These are phyloP conservation scores for Neofusicoccum laricinum DNA, from an alignment of 2,329 filamentous ascomycete species.

Conservation along the genomic window DNA sequence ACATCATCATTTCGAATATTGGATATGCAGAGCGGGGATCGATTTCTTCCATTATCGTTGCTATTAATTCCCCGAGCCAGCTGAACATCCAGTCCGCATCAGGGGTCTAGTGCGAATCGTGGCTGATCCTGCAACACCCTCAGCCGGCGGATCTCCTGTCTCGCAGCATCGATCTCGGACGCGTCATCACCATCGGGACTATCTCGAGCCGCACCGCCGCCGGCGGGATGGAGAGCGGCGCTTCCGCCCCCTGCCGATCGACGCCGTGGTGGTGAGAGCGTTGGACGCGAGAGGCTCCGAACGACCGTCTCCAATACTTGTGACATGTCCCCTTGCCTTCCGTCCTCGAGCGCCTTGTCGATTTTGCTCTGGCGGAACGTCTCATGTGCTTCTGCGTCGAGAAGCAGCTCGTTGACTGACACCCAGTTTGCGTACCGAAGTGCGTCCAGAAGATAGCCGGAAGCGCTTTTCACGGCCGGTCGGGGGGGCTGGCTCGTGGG, in stretches of 20 bases:
- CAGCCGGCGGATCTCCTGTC: conserved; percentile 1
- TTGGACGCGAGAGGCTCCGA: background rate
- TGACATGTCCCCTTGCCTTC: background rate
- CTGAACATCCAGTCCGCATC: background rate
- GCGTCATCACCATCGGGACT: background rate
- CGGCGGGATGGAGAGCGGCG: background rate
- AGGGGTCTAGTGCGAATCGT: background rate
- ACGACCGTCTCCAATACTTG: background rate
- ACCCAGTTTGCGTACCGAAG: conserved; percentile 52
- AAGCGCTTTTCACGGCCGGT: conserved; percentile 26
- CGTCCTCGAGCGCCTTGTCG: background rate
- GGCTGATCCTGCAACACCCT: conserved; percentile 10
- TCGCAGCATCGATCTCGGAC: background rate
- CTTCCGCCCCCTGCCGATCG: background rate
- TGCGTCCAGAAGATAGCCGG: conserved; percentile 42
- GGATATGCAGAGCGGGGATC: background rate
- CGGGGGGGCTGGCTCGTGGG: conserved; percentile 16
- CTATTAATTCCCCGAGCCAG: background rate
- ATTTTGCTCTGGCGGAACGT: background rate
- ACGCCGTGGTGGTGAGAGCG: background rate
- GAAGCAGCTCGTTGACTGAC: conserved; percentile 45
- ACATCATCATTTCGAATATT: conserved; percentile 2
- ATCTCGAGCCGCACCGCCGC: background rate
- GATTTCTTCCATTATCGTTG: background rate
- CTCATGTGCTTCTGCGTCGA: conserved; percentile 28